Percentiles rank a stretch among this genome's conserved stretches.
Evolutionary conservation across 2,329 filamentous ascomycete genomes (phyloP).

Genomic region (Epichloe sp.): DNA sequence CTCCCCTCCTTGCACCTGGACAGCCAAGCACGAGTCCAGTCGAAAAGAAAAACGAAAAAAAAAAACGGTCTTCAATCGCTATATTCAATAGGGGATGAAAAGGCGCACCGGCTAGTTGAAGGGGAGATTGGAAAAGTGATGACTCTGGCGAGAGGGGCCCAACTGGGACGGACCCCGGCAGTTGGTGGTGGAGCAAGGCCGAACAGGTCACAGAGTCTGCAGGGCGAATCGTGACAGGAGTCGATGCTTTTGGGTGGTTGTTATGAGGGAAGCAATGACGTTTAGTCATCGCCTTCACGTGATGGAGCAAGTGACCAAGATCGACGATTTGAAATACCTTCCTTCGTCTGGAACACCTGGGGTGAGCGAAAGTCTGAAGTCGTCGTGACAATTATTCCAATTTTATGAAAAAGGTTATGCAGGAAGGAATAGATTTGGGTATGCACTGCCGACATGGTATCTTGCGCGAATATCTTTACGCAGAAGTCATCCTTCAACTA

Average conservation of each 20-base stretch:
- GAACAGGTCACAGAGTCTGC: background rate
- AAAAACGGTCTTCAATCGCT: background rate
- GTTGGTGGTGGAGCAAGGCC: constrained; percentile 5
- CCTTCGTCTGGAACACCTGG: too few species aligned
- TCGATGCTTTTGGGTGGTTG: background rate
- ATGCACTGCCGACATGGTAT: too few species aligned
- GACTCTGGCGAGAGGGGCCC: constrained; percentile 7
- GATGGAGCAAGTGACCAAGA: background rate
- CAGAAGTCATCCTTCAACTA: too few species aligned
- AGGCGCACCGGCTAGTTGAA: background rate
- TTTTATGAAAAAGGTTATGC: too few species aligned
- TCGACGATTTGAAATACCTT: too few species aligned
- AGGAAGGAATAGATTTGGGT: too few species aligned
- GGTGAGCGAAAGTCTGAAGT: too few species aligned
- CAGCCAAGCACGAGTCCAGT: background rate
- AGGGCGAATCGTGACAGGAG: background rate
- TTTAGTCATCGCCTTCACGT: constrained; percentile 2
- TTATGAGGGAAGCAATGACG: background rate
- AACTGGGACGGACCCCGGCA: constrained; percentile 7
- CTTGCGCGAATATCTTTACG: too few species aligned
- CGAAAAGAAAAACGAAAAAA: background rate
- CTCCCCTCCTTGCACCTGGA: background rate
- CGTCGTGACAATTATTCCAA: too few species aligned
- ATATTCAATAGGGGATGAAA: background rate
- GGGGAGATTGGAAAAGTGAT: background rate